Base-by-base conservation (phyloP, 2,329 filamentous ascomycete genomes). In the Claviceps sorghi region DNA sequence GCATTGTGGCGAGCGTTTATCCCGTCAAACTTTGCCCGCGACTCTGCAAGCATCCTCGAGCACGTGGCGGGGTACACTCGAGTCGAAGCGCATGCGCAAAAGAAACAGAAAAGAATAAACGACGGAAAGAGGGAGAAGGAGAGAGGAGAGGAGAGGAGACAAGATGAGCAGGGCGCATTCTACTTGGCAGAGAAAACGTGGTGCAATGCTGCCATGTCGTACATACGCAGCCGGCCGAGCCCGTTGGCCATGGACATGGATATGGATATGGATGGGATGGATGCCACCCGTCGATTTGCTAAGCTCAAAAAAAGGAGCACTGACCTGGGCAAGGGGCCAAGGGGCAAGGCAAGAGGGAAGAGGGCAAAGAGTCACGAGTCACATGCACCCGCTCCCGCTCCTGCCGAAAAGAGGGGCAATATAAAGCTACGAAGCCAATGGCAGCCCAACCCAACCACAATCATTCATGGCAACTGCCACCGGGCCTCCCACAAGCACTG, bases 1-100 rank as follows among this genome's bases (percentile, higher is more conserved):
- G 76, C 93, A 97, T 97, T 34, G 48, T 58, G 6, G 5, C 42
- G 15, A 17, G 26, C 5, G 3, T 22, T 30, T 30, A 38, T 48
- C 10, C 38, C 38, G 46, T 38, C 30, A 38, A 38, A 38, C 15
- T n/a, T 6, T 6, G 36, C 36, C 34, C 34, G n/a, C 44, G 26
- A 32, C 30, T 11, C 15, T 29, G 19, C 30, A 8, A 47, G 45
- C 45, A 47, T 47, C 44, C 44, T 47, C 29, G 29, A 32, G 29
- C 29, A 34, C 44, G 44, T 34, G 5, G 5, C 3, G 3, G 26
- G 44, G 29, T 47, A 19, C 29, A 13, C 8, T 17, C 3, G 15
- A 19, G 29, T 34, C 17, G 29, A 32, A 34, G 44, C 13, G 44
- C n/a, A 29, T n/a, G 15, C 17, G 8, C 32, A 11, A 34, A 34